Percentiles rank a stretch among this genome's conserved stretches.
Conservation (phyloP, 257 asterid species). For the Anisodus acutangulus region DNA sequence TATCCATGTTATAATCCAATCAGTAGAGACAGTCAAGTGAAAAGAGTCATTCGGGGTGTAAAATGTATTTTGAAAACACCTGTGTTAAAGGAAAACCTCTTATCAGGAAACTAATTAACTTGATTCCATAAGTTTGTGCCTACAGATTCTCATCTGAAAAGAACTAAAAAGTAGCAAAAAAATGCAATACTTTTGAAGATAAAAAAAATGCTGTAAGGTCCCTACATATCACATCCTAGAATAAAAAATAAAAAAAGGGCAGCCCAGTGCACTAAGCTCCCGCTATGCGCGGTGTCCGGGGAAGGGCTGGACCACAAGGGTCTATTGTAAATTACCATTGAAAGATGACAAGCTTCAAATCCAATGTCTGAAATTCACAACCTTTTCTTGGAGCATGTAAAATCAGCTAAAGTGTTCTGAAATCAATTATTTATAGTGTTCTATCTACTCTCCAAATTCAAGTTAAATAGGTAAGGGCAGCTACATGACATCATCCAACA, state of each 20-base stretch:
- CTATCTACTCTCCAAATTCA: not conserved
- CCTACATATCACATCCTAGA: too few species aligned
- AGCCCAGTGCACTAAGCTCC: too few species aligned
- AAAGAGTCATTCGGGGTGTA: not conserved
- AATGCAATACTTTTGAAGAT: too few species aligned
- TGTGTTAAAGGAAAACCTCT: not conserved
- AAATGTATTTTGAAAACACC: not conserved
- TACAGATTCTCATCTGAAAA: not conserved
- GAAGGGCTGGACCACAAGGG: too few species aligned
- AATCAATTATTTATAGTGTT: not conserved
- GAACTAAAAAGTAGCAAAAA: too few species aligned
- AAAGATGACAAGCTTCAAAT: too few species aligned
- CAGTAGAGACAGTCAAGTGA: not conserved
- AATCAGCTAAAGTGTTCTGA: not conserved
- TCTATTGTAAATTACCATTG: too few species aligned
- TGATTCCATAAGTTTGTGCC: conserved; percentile 20
- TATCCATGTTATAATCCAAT: not conserved
- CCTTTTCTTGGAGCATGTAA: not conserved
- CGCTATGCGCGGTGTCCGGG: too few species aligned
- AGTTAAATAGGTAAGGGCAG: conserved; percentile 14
- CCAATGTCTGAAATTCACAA: not conserved
- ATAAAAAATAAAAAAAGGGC: too few species aligned
- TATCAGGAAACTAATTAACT: not conserved
- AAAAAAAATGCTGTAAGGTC: too few species aligned
- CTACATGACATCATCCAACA: not conserved